These are phyloP conservation scores for Heterobasidion parviporum DNA, from an alignment of 1,284 basidiomycete genomes.

Conservation along the genomic window DNA sequence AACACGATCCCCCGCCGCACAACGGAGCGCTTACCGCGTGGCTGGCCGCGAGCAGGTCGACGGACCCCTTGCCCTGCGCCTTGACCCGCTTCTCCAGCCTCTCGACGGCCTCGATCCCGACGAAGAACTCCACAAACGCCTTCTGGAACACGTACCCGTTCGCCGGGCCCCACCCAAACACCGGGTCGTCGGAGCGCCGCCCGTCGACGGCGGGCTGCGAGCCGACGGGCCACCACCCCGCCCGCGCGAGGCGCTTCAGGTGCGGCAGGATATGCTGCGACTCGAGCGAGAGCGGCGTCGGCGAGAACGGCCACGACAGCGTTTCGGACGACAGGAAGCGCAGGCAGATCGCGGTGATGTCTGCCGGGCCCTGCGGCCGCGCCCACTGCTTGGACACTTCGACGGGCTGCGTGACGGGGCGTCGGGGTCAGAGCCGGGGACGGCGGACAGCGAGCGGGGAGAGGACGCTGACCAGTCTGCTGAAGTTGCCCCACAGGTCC, in stretches of 20 bases:
- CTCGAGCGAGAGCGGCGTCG: slow-evolving; percentile 78
- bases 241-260: slow-evolving; percentile 68
- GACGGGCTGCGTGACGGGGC: slow-evolving; percentile 34
- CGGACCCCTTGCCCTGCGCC: slow-evolving; percentile 49
- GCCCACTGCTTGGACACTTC: slow-evolving; percentile 79
- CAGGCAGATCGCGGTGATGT: slow-evolving; percentile 78
- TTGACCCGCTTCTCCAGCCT: slow-evolving; percentile 52
- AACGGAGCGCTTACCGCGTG: slow-evolving; percentile 42
- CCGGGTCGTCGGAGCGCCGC: slow-evolving; percentile 59
- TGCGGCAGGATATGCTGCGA: slow-evolving; percentile 76
- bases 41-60: slow-evolving; percentile 86
- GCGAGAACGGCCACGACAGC: slow-evolving; percentile 85
- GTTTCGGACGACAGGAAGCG: slow-evolving; percentile 69
- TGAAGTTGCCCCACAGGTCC: slow-evolving; percentile 64
- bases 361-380: slow-evolving; percentile 57
- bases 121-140: slow-evolving; percentile 96
- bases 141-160: slow-evolving; percentile 97
- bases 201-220: slow-evolving; percentile 94
- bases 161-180: slow-evolving; percentile 89
- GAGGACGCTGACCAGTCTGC: slow-evolving; percentile 37
- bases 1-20: not conserved
- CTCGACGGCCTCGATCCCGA: slow-evolving; percentile 56
- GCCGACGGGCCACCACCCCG: slow-evolving; percentile 92
- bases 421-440: too few species aligned
- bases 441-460: not conserved